Percentiles rank a stretch among this genome's conserved stretches.
phyloP scores from a whole-genome alignment of 805 yeast species.

The Limtongia smithiae region DNA sequence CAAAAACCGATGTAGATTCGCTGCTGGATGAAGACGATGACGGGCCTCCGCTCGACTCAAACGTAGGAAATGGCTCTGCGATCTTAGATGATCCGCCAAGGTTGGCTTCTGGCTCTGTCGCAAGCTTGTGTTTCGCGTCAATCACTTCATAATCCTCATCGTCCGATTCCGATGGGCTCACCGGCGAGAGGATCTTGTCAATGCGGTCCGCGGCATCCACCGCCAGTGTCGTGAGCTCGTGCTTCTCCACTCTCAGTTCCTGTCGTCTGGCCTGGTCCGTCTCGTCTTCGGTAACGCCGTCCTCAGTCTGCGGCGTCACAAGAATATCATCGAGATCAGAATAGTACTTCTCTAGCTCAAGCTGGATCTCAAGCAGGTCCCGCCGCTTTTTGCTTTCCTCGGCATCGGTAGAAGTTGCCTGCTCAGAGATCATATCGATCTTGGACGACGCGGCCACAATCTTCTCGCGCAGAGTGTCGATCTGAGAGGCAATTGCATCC shows the following conservation, averaged over 20 bases:
- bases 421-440: constrained; percentile 6
- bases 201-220: constrained; percentile 33
- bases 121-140: neutral
- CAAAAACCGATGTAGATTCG: neutral
- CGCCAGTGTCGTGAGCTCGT: constrained; percentile 30
- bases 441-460: constrained; percentile 4
- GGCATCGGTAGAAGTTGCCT: neutral
- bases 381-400: constrained; percentile 2
- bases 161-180: constrained; percentile 18
- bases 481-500: constrained; percentile 2
- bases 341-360: constrained; percentile 29
- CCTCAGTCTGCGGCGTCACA: constrained; percentile 13
- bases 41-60: neutral
- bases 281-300: constrained; percentile 12
- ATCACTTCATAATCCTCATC: constrained; percentile 16
- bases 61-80: neutral
- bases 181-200: constrained; percentile 27
- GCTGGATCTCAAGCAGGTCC: constrained; percentile 20
- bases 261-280: constrained; percentile 13
- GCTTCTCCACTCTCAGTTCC: constrained; percentile 27
- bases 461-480: constrained; percentile 1
- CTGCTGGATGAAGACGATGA: neutral
- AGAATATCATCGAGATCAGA: constrained; percentile 31
- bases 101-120: neutral
- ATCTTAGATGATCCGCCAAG: neutral